Percentiles rank a stretch among this genome's conserved stretches.
phyloP scores from a whole-genome alignment of 306 rosid genomes.

The Styphnolobium japonicum region DNA sequence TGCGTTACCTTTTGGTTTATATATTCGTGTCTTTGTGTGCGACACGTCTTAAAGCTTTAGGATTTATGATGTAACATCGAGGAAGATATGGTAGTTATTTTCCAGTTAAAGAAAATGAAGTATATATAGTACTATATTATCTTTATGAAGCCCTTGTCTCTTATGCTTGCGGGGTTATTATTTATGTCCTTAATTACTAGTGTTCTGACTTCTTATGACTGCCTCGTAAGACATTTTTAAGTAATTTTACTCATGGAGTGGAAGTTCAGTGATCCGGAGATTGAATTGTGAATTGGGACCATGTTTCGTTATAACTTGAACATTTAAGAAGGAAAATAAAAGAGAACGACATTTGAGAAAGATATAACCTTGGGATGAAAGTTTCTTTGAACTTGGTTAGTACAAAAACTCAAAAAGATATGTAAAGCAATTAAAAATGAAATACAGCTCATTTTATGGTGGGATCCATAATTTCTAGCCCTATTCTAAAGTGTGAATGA shows the following conservation, averaged over 20 bases:
- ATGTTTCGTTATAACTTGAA: not conserved
- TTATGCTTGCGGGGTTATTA: slow-evolving; percentile 13
- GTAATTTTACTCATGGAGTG: not conserved
- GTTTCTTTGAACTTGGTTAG: not conserved
- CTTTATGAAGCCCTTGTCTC: slow-evolving; percentile 21
- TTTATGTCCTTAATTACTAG: not conserved
- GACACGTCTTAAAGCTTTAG: slow-evolving; percentile 43
- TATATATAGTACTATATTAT: slow-evolving; percentile 11
- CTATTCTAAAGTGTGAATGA: too few relatives aligned
- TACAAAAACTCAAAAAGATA: not conserved
- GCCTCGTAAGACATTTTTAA: not conserved
- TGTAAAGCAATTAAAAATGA: not conserved
- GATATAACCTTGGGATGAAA: not conserved
- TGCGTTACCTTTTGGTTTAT: slow-evolving; percentile 31
- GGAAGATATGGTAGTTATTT: slow-evolving; percentile 57
- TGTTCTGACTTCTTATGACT: not conserved
- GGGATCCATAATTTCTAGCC: not conserved
- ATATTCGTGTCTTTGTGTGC: slow-evolving; percentile 47
- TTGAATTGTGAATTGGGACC: not conserved
- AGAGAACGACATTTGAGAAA: not conserved
- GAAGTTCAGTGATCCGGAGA: not conserved
- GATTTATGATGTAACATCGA: slow-evolving; percentile 62
- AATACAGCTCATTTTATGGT: not conserved
- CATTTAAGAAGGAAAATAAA: not conserved
- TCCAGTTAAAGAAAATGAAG: slow-evolving; percentile 16